Conservation (phyloP, 2,329 filamentous ascomycete genomes). For the Cadophora sp. region DNA sequence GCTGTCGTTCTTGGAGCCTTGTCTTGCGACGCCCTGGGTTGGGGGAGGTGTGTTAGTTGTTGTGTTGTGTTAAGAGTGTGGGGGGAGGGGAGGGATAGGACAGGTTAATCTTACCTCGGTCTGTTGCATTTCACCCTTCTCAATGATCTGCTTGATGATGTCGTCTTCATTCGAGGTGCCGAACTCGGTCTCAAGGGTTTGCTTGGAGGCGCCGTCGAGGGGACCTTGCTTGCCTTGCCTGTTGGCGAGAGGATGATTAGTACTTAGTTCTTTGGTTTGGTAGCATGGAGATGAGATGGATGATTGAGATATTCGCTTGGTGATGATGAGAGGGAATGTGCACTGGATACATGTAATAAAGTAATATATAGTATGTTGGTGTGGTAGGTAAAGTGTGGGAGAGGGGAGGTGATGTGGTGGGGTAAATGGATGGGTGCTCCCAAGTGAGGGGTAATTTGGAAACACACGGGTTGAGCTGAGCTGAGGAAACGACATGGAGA, state of each 20-base stretch:
- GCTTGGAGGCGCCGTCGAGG: constrained; percentile 77
- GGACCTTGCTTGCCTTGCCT: constrained; percentile 89
- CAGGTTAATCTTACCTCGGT: constrained; percentile 57
- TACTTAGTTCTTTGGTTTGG: neutral
- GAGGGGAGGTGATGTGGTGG: neutral
- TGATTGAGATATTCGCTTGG: neutral
- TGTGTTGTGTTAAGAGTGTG: neutral
- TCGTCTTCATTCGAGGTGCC: constrained; percentile 81
- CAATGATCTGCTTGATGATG: constrained; percentile 80
- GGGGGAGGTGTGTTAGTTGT: constrained; percentile 20
- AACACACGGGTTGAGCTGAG: constrained; percentile 5
- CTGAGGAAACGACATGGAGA: neutral
- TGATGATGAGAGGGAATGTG: neutral
- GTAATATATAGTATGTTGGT: neutral
- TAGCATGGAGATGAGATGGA: neutral
- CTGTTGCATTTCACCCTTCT: constrained; percentile 74
- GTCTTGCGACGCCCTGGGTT: constrained; percentile 44
- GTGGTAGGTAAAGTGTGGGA: neutral
- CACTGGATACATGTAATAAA: neutral
- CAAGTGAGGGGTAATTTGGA: constrained; percentile 22
- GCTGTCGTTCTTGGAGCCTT: constrained; percentile 46
- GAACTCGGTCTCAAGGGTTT: constrained; percentile 83
- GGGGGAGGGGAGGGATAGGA: constrained; percentile 9
- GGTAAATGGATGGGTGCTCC: constrained; percentile 13
- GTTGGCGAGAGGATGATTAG: constrained; percentile 4